phyloP scores from a whole-genome alignment of 2,329 filamentous ascomycete genomes.

The Ophiognomonia clavigignenti-juglandacearum region DNA sequence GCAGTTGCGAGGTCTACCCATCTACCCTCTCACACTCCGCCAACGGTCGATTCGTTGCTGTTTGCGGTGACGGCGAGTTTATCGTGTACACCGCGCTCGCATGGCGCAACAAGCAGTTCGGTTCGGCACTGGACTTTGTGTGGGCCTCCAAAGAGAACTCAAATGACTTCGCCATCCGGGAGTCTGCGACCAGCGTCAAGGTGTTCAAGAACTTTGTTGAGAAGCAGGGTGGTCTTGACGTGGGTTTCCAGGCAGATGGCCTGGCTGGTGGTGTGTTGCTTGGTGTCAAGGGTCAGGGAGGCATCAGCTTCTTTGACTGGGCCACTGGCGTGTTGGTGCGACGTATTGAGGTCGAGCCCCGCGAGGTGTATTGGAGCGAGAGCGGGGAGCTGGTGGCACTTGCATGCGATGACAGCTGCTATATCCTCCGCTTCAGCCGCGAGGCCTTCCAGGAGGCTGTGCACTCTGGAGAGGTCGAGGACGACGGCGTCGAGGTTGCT shows the following conservation, averaged over 20 bases:
- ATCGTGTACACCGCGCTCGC: constrained; percentile 97
- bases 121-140: constrained; percentile 89
- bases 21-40: constrained; percentile 94
- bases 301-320: constrained; percentile 97
- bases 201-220: constrained; percentile 98
- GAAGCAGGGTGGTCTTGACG: constrained; percentile 80
- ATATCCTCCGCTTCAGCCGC: constrained; percentile 85
- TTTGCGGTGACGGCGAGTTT: constrained; percentile 96
- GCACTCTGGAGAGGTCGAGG: constrained; percentile 76
- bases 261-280: constrained; percentile 84
- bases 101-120: constrained; percentile 96
- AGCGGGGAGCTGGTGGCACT: constrained; percentile 89
- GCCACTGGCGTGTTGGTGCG: constrained; percentile 81
- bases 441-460: constrained; percentile 83
- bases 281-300: constrained; percentile 91
- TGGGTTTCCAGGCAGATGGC: constrained; percentile 92
- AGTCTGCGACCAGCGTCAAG: constrained; percentile 91
- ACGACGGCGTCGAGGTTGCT: constrained; percentile 89
- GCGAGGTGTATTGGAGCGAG: constrained; percentile 92
- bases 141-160: constrained; percentile 98
- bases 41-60: constrained; percentile 78
- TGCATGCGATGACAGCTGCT: constrained; percentile 84
- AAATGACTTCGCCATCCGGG: constrained; percentile 96
- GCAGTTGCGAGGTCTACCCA: constrained; percentile 93
- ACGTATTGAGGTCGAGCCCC: constrained; percentile 78